Base-by-base conservation (phyloP, 805 yeast species). In the Zygoascus tannicola region DNA sequence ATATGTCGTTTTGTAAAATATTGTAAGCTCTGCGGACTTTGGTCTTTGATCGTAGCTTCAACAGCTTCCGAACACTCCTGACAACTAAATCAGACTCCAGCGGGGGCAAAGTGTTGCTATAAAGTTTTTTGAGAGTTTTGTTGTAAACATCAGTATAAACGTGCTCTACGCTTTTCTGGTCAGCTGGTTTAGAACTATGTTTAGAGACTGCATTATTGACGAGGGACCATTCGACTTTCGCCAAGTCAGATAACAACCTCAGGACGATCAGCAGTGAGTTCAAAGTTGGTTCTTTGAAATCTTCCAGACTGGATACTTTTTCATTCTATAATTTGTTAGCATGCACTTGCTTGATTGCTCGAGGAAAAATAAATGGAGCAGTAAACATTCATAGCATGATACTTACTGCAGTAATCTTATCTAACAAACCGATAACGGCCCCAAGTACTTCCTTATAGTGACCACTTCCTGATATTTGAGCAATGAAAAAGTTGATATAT, bases 211-310 rank as follows among this genome's bases (percentile, higher is more conserved):
- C 10, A 12, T 12, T 26, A 14, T 37, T 15, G 14, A 23, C 16
- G 10, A 37, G 32, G 3, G 18, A 44, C 56, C 56, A 52, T 22
- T 52, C 56, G 14, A 40, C 37, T 5, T 26, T 14, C 4, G 50
- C 47, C 20, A 44, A 20, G 18, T 49, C 46, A 20, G 47, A 40
- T 37, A 52, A 20, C 14, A 50, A 23, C 22, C 46, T 37, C 8
- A 50, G 33, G 12, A 51, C 22, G 18, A 45, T 48, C 28, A 49
- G 40, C 5, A 51, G 32, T 7, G 50, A 44, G 10, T 43, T 41
- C 22, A 38, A 44, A 19, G 34, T 41, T 4, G 22, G 39, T n/a
- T 32, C 26, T 10, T 45, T 26, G 30, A 26, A 26, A 12, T 26
- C 30, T 26, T 26, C 30, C 7, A 26, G 30, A 26, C 30, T 26